These are phyloP conservation scores for Prinsepia uniflora DNA, from an alignment of 306 rosid species.

Conservation along the genomic window DNA sequence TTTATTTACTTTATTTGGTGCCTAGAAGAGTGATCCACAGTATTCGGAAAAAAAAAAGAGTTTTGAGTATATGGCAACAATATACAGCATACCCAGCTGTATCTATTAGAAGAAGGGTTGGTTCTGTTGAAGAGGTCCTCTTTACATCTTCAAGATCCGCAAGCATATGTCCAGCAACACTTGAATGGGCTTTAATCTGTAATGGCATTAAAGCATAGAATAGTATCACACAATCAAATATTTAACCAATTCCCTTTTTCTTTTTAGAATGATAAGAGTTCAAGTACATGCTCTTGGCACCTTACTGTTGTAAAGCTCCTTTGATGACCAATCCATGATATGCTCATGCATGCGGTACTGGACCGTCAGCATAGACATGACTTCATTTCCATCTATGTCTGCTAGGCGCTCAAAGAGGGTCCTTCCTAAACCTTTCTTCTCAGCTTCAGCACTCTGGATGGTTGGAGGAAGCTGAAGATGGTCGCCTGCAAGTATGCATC, in stretches of 20 bases:
- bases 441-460: slow-evolving; percentile 98
- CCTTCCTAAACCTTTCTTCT: slow-evolving; percentile 94
- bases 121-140: slow-evolving; percentile 78
- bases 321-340: slow-evolving; percentile 96
- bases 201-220: slow-evolving; percentile 12
- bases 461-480: slow-evolving; percentile 99
- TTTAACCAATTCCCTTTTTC: not conserved
- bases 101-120: slow-evolving; percentile 88
- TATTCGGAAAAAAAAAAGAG: slow-evolving; percentile 16
- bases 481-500: slow-evolving; percentile 98
- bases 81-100: slow-evolving; percentile 73
- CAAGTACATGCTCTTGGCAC: slow-evolving; percentile 38
- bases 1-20: slow-evolving; percentile 14
- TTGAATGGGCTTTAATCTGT: slow-evolving; percentile 87
- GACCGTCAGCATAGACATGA: slow-evolving; percentile 84
- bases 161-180: slow-evolving; percentile 85
- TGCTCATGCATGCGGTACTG: slow-evolving; percentile 97
- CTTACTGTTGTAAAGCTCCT: slow-evolving; percentile 95
- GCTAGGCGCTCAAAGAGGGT: slow-evolving; percentile 95
- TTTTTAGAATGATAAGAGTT: not conserved
- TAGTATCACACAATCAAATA: slow-evolving; percentile 2
- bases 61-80: slow-evolving; percentile 15
- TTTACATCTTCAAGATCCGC: slow-evolving; percentile 72
- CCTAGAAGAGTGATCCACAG: slow-evolving; percentile 1
- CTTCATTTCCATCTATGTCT: slow-evolving; percentile 70